Percentiles rank a stretch among this genome's conserved stretches.
phyloP scores from a whole-genome alignment of 495 filamentous ascomycete species.

The Xanthoparmelia taractica region DNA sequence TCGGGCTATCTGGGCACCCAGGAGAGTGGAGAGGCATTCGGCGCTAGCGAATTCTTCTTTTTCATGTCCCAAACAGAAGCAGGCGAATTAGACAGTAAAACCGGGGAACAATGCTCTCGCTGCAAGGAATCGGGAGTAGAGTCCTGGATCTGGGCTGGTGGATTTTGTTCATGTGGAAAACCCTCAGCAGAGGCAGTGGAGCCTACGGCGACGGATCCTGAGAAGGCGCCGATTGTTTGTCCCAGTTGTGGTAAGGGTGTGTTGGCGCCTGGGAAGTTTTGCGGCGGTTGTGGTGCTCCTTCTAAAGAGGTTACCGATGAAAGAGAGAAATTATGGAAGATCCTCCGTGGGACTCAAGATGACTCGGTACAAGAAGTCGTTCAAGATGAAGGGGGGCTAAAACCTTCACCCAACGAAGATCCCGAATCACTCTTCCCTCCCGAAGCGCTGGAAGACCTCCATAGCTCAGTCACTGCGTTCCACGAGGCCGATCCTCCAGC shows the following conservation, averaged over 20 bases:
- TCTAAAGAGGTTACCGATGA: not conserved
- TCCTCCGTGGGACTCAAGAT: not conserved
- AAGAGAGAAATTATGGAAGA: not conserved
- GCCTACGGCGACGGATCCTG: not conserved
- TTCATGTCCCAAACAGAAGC: not conserved
- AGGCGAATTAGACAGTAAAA: not conserved
- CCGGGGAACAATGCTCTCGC: constrained; percentile 4
- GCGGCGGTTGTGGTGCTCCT: not conserved
- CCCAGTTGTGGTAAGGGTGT: not conserved
- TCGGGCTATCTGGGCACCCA: constrained; percentile 17
- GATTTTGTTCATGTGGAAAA: not conserved
- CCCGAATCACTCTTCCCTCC: not conserved
- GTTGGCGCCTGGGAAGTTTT: not conserved
- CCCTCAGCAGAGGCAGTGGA: not conserved
- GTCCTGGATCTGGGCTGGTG: not conserved
- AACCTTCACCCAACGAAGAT: not conserved
- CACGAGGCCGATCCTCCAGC: not conserved
- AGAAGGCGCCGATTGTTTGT: not conserved
- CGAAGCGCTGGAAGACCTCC: not conserved
- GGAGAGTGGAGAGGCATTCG: constrained; percentile 6
- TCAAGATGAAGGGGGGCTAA: not conserved
- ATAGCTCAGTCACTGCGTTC: not conserved
- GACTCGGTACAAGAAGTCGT: not conserved
- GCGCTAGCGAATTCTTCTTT: not conserved
- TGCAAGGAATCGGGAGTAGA: not conserved